These are phyloP conservation scores for Boletus subparvulus DNA, from an alignment of 768 basidiomycete genomes.

Conservation along the genomic window DNA sequence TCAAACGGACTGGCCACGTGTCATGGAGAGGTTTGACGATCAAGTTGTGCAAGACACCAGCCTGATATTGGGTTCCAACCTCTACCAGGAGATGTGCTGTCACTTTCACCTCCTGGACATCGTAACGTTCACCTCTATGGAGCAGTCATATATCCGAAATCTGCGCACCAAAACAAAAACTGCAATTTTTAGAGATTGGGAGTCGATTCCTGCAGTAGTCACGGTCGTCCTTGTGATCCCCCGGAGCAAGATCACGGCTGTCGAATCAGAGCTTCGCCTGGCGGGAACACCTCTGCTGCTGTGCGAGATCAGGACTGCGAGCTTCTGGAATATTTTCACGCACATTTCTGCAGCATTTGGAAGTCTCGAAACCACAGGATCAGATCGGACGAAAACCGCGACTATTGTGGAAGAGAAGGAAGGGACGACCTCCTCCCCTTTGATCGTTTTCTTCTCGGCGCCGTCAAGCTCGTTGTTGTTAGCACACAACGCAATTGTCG, in stretches of 20 bases:
- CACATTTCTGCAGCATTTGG: constrained; percentile 24
- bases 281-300: constrained; percentile 24
- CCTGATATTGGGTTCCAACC: constrained; percentile 27
- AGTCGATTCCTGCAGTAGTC: constrained; percentile 29
- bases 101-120: constrained; percentile 44
- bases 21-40: constrained; percentile 37
- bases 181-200: constrained; percentile 33
- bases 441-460: constrained; percentile 26
- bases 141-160: constrained; percentile 8
- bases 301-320: constrained; percentile 22
- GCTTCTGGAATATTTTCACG: constrained; percentile 18
- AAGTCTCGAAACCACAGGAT: constrained; percentile 16
- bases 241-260: constrained; percentile 19
- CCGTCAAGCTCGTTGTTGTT: constrained; percentile 20
- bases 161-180: constrained; percentile 5
- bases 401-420: constrained; percentile 18
- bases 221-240: constrained; percentile 36
- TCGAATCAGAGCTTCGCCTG: constrained; percentile 25
- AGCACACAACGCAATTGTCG: constrained; percentile 12
- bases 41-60: constrained; percentile 8
- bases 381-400: constrained; percentile 17
- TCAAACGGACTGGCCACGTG: constrained; percentile 41
- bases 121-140: constrained; percentile 29
- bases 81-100: constrained; percentile 48
- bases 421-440: constrained; percentile 15